phyloP scores from a whole-genome alignment of 441 rosid genomes.

The Viola pubescens region DNA sequence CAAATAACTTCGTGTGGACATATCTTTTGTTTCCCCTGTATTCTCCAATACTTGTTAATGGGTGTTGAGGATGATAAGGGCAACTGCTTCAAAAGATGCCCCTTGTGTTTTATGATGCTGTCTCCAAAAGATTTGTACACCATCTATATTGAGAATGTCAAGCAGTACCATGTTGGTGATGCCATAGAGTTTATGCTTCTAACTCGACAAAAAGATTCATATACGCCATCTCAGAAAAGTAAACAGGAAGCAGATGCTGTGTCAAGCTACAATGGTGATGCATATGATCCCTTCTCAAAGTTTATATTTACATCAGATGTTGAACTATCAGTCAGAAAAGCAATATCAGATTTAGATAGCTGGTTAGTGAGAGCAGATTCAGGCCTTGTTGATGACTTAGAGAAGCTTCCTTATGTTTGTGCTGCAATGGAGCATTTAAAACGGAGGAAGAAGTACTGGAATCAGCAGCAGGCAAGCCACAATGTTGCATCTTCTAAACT shows the following conservation, averaged over 20 bases:
- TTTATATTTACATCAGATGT: conserved; percentile 76
- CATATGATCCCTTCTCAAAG: conserved; percentile 59
- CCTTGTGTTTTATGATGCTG: conserved; percentile 86
- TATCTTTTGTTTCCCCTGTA: conserved; percentile 91
- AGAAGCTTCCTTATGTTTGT: conserved; percentile 86
- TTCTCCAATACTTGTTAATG: conserved; percentile 67
- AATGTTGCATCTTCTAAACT: conserved; percentile 21
- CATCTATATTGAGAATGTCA: conserved; percentile 62
- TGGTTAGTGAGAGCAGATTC: conserved; percentile 89
- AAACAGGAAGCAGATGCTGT: conserved; percentile 21
- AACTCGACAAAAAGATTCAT: conserved; percentile 69
- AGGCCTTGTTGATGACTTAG: conserved; percentile 84
- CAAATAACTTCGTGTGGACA: conserved; percentile 97
- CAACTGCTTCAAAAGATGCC: conserved; percentile 76
- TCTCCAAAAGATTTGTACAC: conserved; percentile 77
- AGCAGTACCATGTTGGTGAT: conserved; percentile 57
- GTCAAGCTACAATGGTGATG: conserved; percentile 23
- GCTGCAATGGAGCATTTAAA: conserved; percentile 77
- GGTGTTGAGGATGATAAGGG: conserved; percentile 64
- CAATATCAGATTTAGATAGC: conserved; percentile 77
- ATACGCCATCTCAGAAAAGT: conserved; percentile 39
- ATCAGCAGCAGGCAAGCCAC: conserved; percentile 37
- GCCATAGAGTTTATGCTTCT: conserved; percentile 68
- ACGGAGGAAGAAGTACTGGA: conserved; percentile 77
- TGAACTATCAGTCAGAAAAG: conserved; percentile 75